Percentiles rank a stretch among this genome's conserved stretches.
These are phyloP conservation scores for Schizosaccharomyces japonicus DNA, from an alignment of 805 yeast species.

Conservation along the genomic window DNA sequence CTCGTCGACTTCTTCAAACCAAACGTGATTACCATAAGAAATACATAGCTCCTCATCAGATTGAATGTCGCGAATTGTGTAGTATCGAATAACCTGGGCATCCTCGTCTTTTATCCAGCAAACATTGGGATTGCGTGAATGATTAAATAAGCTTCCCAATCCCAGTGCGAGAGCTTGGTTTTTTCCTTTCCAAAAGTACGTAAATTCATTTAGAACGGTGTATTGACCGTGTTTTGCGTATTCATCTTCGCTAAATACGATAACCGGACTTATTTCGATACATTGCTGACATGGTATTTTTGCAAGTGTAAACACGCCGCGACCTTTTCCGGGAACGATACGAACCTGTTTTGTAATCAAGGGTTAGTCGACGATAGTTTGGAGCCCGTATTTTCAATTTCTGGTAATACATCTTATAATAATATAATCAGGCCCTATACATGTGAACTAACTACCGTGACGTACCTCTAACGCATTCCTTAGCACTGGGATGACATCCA, in stretches of 20 bases:
- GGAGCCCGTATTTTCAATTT: too few species aligned
- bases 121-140: conserved; percentile 2
- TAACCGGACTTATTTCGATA: background rate
- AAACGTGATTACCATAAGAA: background rate
- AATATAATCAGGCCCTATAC: too few species aligned
- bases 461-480: too few species aligned
- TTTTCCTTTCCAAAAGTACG: background rate
- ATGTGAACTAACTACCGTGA: too few species aligned
- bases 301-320: conserved; percentile 1
- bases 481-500: too few species aligned
- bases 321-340: conserved; percentile 3
- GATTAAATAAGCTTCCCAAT: conserved; percentile 3
- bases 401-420: too few species aligned
- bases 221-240: background rate
- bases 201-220: background rate
- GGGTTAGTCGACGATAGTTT: too few species aligned
- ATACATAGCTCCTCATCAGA: conserved; percentile 1
- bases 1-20: conserved; percentile 3
- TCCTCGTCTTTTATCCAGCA: background rate
- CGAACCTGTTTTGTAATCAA: too few species aligned
- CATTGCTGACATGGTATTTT: background rate
- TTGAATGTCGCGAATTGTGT: background rate
- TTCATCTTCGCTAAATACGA: background rate
- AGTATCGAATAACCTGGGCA: background rate
- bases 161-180: conserved; percentile 2